phyloP scores from a whole-genome alignment of 2,329 filamentous ascomycete species.

The Colletotrichum sp. region DNA sequence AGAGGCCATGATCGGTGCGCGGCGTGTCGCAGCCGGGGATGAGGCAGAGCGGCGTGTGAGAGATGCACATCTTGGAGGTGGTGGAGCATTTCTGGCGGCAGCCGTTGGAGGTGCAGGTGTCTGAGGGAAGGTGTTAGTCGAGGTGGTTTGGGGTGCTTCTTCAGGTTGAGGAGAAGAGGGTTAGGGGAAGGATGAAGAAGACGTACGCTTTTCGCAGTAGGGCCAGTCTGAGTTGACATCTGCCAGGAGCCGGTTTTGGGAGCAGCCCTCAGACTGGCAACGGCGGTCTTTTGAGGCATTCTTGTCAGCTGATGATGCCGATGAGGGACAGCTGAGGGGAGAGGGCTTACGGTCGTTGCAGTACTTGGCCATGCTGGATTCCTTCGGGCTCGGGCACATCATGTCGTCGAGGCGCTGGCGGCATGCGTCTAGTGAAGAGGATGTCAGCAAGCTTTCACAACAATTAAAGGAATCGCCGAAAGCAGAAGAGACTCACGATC shows the following conservation, averaged over 20 bases:
- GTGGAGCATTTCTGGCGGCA: conserved; percentile 20
- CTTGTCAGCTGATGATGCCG: too few species aligned
- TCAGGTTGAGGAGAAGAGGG: too few species aligned
- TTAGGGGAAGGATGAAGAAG: too few species aligned
- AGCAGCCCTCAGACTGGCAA: conserved; percentile 18
- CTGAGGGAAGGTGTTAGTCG: neutral
- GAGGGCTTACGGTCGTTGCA: conserved; percentile 21
- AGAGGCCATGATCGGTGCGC: conserved; percentile 6
- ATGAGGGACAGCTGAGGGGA: neutral
- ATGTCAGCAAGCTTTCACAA: too few species aligned
- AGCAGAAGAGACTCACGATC: conserved; percentile 1
- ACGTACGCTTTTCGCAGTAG: conserved; percentile 22
- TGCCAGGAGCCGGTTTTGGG: neutral
- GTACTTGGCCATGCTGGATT: conserved; percentile 5
- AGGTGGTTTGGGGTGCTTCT: too few species aligned
- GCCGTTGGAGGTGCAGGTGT: conserved; percentile 18
- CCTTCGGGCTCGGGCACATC: conserved; percentile 23
- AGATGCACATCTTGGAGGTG: conserved; percentile 8
- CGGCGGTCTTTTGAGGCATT: neutral
- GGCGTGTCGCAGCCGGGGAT: conserved; percentile 16
- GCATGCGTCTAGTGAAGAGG: conserved; percentile 12
- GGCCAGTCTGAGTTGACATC: conserved; percentile 16
- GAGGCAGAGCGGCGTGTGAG: conserved; percentile 21
- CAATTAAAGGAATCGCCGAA: too few species aligned
- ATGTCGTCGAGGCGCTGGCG: conserved; percentile 17